Evolutionary conservation across 1,284 basidiomycete species (phyloP), one percentile per base, ranked within the genome.

Genomic region (Schizophyllum commune): DNA sequence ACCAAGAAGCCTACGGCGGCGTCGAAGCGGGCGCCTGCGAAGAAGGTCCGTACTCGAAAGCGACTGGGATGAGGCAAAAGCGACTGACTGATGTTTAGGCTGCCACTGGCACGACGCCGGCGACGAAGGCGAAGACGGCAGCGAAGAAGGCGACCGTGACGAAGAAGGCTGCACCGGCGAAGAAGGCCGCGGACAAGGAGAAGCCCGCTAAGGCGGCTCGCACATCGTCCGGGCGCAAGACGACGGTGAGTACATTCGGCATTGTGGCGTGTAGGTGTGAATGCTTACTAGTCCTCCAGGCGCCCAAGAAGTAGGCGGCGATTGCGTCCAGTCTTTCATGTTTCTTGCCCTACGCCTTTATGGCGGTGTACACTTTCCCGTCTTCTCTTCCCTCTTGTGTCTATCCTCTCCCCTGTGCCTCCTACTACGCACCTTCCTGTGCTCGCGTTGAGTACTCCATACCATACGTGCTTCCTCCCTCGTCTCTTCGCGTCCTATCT

Each of bases 61-160:
- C n/a, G 32, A 33, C 32, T n/a, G 11, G 20, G 21, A 61, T 58
- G 61, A 60, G 11, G 60, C 58, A 8, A 17, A 13, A 17, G 13
- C 11, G 15, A 34, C 54, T 60, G 11, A 60, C 17, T n/a, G 4
- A 19, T 11, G 3, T 57, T 17, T 20, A 60, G 59, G 59, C 59
- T 15, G 56, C 34, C 9, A 60, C 61, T 4, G 62, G 62, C 19
- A 60, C 67, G 58, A 63, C 69, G 63, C 62, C 62, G 17, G 57
- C 58, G 32, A 62, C 66, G 54, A 66, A 73, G 9, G 63, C 69
- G 8, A 76, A 75, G 64, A 59, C 68, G 52, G 61, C 68, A 51
- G 65, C 68, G 19, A 66, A 65, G 52, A 65, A 67, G 52, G 63
- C 66, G 1, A 59, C 73, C 54, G 69, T 68, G 65, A 75, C 71